Evolutionary conservation across 2,329 filamentous ascomycete genomes (phyloP).

Genomic region (Ophiostoma ulmi): DNA sequence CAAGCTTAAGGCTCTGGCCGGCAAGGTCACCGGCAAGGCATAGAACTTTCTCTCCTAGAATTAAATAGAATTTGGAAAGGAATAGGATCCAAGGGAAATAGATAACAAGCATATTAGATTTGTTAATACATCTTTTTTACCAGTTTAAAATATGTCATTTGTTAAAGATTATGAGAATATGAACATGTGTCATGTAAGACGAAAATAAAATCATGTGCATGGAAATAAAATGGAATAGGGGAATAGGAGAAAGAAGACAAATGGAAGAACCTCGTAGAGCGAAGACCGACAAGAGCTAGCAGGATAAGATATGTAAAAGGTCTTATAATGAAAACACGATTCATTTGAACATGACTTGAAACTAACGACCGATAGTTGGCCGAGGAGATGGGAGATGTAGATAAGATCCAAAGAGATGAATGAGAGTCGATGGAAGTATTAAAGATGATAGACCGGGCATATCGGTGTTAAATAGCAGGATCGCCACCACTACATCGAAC

Average conservation of each 20-base stretch:
- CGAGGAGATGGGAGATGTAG: background rate
- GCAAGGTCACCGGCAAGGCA: slow-evolving; percentile 1
- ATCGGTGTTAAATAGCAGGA: background rate
- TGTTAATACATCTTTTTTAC: background rate
- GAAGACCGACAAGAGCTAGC: background rate
- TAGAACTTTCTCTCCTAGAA: background rate
- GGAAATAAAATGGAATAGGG: background rate
- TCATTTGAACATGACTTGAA: background rate
- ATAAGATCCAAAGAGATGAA: background rate
- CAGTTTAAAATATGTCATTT: background rate
- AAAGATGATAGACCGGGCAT: background rate
- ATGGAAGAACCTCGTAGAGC: background rate
- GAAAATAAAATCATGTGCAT: background rate
- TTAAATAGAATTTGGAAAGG: background rate
- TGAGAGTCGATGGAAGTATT: background rate
- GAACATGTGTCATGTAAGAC: background rate
- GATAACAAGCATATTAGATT: background rate
- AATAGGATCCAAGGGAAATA: background rate
- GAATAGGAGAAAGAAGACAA: background rate
- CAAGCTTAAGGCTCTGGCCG: slow-evolving; percentile 3
- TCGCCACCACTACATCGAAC: background rate
- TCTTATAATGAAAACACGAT: background rate
- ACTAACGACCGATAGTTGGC: background rate
- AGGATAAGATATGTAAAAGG: background rate
- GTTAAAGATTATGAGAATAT: background rate